Evolutionary conservation across 23 red algal genomes (phyloP).

Genomic region (Gracilaria caudata): DNA sequence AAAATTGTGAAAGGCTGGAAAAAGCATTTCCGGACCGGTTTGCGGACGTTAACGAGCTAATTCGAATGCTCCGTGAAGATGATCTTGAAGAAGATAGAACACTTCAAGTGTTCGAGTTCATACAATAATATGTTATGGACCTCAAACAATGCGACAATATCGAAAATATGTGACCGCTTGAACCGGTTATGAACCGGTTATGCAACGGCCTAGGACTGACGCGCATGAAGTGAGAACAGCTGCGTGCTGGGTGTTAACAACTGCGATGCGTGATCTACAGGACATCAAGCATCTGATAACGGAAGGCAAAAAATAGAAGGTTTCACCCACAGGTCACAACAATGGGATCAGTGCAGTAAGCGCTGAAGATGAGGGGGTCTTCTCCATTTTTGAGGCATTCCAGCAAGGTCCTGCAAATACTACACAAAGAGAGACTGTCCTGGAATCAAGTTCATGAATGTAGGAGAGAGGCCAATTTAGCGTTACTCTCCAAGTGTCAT

Average conservation of each 20-base stretch:
- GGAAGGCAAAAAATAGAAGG: constrained; percentile 24
- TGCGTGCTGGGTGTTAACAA: constrained; percentile 72
- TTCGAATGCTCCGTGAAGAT: constrained; percentile 35
- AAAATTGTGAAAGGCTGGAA: constrained; percentile 77
- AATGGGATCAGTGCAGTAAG: constrained; percentile 32
- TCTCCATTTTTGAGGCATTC: constrained; percentile 63
- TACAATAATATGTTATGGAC: constrained; percentile 77
- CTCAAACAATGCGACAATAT: constrained; percentile 76
- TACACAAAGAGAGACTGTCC: too few species aligned
- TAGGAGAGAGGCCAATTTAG: constrained; percentile 11
- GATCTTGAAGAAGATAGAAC: constrained; percentile 12
- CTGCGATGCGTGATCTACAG: constrained; percentile 69
- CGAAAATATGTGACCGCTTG: constrained; percentile 67
- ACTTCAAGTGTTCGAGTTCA: constrained; percentile 31
- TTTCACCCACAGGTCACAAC: constrained; percentile 18
- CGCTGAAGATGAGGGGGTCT: constrained; percentile 68
- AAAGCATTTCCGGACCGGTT: constrained; percentile 66
- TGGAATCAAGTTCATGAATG: constrained; percentile 24
- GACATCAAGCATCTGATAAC: constrained; percentile 60
- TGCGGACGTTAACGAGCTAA: constrained; percentile 56
- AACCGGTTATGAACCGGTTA: too few species aligned
- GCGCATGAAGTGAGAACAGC: constrained; percentile 41
- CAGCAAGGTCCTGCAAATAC: neutral
- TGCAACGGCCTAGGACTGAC: constrained; percentile 24
- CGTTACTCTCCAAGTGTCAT: too few species aligned